These are phyloP conservation scores for Microascus cirrosus DNA, from an alignment of 2,329 filamentous ascomycete genomes.

Conservation along the genomic window DNA sequence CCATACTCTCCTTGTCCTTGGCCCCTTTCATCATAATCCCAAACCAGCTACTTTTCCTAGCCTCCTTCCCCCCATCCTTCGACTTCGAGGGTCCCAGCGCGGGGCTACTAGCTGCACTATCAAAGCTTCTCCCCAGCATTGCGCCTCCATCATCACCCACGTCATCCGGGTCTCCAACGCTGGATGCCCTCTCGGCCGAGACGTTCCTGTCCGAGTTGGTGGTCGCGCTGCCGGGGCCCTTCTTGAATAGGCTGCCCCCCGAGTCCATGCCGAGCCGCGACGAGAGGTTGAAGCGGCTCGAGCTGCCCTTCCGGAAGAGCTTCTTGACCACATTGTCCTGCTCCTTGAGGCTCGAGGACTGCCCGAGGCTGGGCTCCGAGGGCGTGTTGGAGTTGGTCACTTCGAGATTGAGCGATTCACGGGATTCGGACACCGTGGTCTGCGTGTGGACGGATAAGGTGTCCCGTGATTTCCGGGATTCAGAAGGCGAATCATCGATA, in stretches of 20 bases:
- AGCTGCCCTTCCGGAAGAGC: slow-evolving; percentile 54
- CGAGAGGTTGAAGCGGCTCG: slow-evolving; percentile 53
- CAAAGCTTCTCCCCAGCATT: slow-evolving; percentile 37
- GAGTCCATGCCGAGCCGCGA: slow-evolving; percentile 44
- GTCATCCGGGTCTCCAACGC: slow-evolving; percentile 45
- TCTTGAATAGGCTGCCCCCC: slow-evolving; percentile 40
- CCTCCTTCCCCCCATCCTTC: slow-evolving; percentile 35
- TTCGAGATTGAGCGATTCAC: slow-evolving; percentile 46
- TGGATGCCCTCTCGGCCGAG: slow-evolving; percentile 40
- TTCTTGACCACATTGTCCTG: slow-evolving; percentile 48
- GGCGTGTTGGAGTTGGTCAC: slow-evolving; percentile 43
- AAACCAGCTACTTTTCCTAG: slow-evolving; percentile 40
- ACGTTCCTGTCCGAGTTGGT: slow-evolving; percentile 46
- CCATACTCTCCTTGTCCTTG: slow-evolving; percentile 38
- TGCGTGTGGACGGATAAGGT: slow-evolving; percentile 46
- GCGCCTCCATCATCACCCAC: slow-evolving; percentile 35
- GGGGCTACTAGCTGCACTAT: slow-evolving; percentile 46
- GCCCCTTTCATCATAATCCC: slow-evolving; percentile 46
- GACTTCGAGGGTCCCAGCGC: slow-evolving; percentile 40
- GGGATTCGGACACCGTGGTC: slow-evolving; percentile 47
- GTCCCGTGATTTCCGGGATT: slow-evolving; percentile 45
- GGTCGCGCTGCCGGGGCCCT: slow-evolving; percentile 43
- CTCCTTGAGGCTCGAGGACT: slow-evolving; percentile 28
- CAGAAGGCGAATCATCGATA: slow-evolving; percentile 32
- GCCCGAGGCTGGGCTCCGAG: slow-evolving; percentile 33